phyloP scores from a whole-genome alignment of 495 filamentous ascomycete species.

The Cercophora scortea region DNA sequence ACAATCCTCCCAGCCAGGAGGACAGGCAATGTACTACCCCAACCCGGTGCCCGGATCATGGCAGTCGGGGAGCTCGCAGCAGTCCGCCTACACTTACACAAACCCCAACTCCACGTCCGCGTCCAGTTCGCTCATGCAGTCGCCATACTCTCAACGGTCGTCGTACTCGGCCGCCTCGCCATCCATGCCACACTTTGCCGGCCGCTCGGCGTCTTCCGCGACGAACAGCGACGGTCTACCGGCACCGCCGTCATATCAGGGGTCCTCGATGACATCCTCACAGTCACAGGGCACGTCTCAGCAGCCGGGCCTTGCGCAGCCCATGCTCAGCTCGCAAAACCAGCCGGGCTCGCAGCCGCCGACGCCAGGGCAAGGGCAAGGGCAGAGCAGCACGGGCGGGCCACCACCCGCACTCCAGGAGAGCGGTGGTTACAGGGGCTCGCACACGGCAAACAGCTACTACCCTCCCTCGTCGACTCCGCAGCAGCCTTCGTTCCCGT shows the following conservation, averaged over 20 bases:
- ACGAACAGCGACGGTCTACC: constrained; percentile 19
- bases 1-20: constrained; percentile 35
- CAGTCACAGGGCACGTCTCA: constrained; percentile 13
- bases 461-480: constrained; percentile 55
- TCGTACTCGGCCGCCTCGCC: constrained; percentile 11
- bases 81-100: constrained; percentile 45
- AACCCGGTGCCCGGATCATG: constrained; percentile 41
- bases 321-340: constrained; percentile 15
- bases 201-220: constrained; percentile 27
- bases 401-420: constrained; percentile 2
- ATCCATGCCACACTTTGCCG: constrained; percentile 9
- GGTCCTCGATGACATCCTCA: constrained; percentile 2
- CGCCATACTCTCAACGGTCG: constrained; percentile 13
- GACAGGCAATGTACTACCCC: constrained; percentile 37
- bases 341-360: constrained; percentile 43
- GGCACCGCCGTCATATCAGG: constrained; percentile 20
- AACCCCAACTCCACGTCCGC: constrained; percentile 33
- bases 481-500: constrained; percentile 50
- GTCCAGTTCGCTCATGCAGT: constrained; percentile 14
- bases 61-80: constrained; percentile 44
- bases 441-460: constrained; percentile 47
- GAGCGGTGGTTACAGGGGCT: constrained; percentile 48
- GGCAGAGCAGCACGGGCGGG: neutral
- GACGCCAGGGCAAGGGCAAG: constrained; percentile 30
- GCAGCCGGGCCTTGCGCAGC: constrained; percentile 11